phyloP scores from a whole-genome alignment of 768 basidiomycete genomes.

The Phanerochaete carnosa region DNA sequence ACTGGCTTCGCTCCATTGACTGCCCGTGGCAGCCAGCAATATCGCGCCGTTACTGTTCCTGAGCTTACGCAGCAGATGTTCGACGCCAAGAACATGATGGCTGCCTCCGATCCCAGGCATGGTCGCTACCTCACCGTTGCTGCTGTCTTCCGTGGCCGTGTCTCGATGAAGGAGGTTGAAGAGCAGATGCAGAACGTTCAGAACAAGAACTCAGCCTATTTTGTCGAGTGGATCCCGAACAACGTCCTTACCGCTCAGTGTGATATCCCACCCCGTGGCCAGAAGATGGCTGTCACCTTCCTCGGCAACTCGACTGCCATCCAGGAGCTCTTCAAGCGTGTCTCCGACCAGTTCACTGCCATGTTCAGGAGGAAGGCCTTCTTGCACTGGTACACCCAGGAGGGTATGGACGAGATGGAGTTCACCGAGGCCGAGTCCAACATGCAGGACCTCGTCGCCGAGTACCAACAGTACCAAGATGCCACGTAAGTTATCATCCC shows the following conservation, averaged over 20 bases:
- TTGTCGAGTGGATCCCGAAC: conserved; percentile 99
- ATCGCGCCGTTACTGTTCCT: conserved; percentile 95
- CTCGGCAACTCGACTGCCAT: conserved; percentile 97
- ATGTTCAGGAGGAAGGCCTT: conserved; percentile 99
- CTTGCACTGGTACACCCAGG: conserved; percentile 99
- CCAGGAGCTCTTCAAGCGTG: conserved; percentile 98
- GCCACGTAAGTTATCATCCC: conserved; percentile 70
- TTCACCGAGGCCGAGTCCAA: conserved; percentile 99
- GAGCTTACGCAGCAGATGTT: conserved; percentile 99
- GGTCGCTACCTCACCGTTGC: conserved; percentile 98
- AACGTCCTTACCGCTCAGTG: conserved; percentile 98
- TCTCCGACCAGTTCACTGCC: conserved; percentile 96
- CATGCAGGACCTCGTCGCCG: conserved; percentile 98
- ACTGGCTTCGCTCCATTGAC: conserved; percentile 94
- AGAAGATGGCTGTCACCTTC: conserved; percentile 98
- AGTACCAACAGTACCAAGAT: conserved; percentile 97
- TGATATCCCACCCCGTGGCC: conserved; percentile 92
- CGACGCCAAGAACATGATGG: conserved; percentile 99
- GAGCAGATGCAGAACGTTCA: conserved; percentile 98
- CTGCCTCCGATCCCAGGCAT: conserved; percentile 93
- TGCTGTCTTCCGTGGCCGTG: conserved; percentile 97
- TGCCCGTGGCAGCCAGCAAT: conserved; percentile 90
- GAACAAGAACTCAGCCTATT: conserved; percentile 97
- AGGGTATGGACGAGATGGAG: conserved; percentile 99
- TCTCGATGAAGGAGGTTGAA: conserved; percentile 99